Base-by-base conservation (phyloP, 108 stramenopile genomes). In the Fragilariopsis cylindrus region DNA sequence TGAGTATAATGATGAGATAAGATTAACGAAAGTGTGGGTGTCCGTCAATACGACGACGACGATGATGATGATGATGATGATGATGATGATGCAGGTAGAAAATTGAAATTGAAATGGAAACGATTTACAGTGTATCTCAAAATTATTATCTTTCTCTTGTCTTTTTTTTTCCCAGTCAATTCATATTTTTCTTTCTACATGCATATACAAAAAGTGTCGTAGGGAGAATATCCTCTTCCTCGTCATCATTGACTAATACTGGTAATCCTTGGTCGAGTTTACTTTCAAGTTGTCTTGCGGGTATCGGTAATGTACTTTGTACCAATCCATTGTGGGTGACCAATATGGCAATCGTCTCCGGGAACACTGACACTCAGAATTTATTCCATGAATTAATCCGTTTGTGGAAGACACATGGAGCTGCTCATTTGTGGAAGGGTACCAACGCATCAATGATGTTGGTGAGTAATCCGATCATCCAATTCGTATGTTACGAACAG, bases 381-480 rank as follows among this genome's bases (percentile, higher is more conserved):
- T 52, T 89, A 49, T 85, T 74, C 77, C 68, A 75, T 9, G 80
- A 83, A 58, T 70, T 86, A 53, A 9, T 66, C 16, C 18, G 40
- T 15, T 85, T 92, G 67, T 62, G 70, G 12, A 70, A 71, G 52
- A 60, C 77, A 13, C 79, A 83, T 21, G 92, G 92, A 3, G 15
- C 74, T 7, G 40, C 39, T 7, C 83, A 82, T 16, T 69, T 94
- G 58, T 94, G 93, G 93, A 81, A 70, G 70, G 89, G 94, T 19
- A 94, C 90, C 30, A 45, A 54, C 7, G 85, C 96, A 16, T 96
- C 95, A 18, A 65, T 98, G n/a, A 68, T 97, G 7, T 82, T 97
- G 13, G 96, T 98, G n/a, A 88, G 90, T 57, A 98, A 98, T 78
- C 97, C 97, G 15, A 88, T 92, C 80, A 92, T 98, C 48, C 97